These are phyloP conservation scores for Vigna hirtella DNA, from an alignment of 306 rosid genomes.

Conservation along the genomic window DNA sequence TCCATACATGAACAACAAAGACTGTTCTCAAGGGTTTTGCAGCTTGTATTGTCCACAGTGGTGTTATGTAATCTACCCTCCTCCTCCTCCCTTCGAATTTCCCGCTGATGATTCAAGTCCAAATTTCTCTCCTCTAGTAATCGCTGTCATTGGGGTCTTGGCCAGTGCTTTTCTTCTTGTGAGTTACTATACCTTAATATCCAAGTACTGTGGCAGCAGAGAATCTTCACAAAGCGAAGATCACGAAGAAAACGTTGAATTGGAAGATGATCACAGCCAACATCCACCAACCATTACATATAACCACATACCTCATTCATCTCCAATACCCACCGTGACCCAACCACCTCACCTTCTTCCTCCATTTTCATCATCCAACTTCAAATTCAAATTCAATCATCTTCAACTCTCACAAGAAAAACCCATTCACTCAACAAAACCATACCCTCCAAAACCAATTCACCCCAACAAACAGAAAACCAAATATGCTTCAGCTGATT, in stretches of 20 bases:
- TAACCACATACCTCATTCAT: too few species aligned
- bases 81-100: slow-evolving; percentile 82
- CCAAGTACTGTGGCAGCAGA: slow-evolving; percentile 75
- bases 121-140: slow-evolving; percentile 82
- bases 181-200: slow-evolving; percentile 77
- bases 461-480: too few species aligned
- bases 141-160: slow-evolving; percentile 83
- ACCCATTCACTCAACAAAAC: too few species aligned
- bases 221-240: slow-evolving; percentile 43
- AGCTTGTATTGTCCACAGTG: slow-evolving; percentile 87
- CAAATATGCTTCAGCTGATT: too few species aligned
- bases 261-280: slow-evolving; percentile 63
- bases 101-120: slow-evolving; percentile 63
- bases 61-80: slow-evolving; percentile 77
- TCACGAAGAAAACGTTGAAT: slow-evolving; percentile 47
- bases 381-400: too few species aligned
- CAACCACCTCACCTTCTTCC: too few species aligned
- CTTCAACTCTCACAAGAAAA: too few species aligned
- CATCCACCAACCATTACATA: too few species aligned
- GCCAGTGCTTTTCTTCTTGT: slow-evolving; percentile 90
- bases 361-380: too few species aligned
- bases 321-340: too few species aligned
- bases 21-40: slow-evolving; percentile 88
- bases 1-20: slow-evolving; percentile 78
- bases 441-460: too few species aligned